Evolutionary conservation across 495 filamentous ascomycete species (phyloP), one percentile per base, ranked within the genome.

Genomic region (Pseudoneurospora amorphoporcata): DNA sequence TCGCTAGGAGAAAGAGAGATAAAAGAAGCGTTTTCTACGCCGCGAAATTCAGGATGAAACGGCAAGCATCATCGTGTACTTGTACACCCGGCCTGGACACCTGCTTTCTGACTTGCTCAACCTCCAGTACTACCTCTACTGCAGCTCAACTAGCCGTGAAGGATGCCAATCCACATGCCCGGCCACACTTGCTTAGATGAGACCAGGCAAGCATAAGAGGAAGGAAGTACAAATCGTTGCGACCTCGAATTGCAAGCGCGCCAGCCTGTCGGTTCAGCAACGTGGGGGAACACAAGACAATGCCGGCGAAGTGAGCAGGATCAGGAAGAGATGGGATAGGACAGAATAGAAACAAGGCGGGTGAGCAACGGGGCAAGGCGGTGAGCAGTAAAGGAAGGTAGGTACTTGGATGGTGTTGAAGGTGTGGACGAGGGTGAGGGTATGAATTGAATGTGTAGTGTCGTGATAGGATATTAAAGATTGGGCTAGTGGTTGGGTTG

Each of bases 401-500:
- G 23, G 53, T 14, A 61, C 19, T 47, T 53, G 45, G 4, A 10
- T 53, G 45, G 9, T 53, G 9, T 53, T 53, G 45, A 53, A 53
- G 45, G 45, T 53, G 45, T 53, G 45, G 45, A 19, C 23, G 45
- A 29, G 43, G 10, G 29, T 29, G 45, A 53, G 19, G 17, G 19
- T 35, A 32, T 8, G 53, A 32, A 4, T 61, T 8, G 47, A 58
- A 23, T 58, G 47, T 58, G 47, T 58, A 58, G 69, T 69, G 71
- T 47, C 39, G 58, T 3, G 14, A 58, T 68, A 68, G 39, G 58
- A 69, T 39, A 39, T 40, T 1, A 65, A 65, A 65, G 53, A 65
- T 65, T 65, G 29, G 53, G 73, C 19, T 53, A 19, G 68, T 35
- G 41, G 70, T 65, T 65, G 42, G 76, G 74, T 73, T 70, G 70